These are phyloP conservation scores for Narthecium ossifragum DNA, from an alignment of 106 monocot genomes.

Conservation along the genomic window DNA sequence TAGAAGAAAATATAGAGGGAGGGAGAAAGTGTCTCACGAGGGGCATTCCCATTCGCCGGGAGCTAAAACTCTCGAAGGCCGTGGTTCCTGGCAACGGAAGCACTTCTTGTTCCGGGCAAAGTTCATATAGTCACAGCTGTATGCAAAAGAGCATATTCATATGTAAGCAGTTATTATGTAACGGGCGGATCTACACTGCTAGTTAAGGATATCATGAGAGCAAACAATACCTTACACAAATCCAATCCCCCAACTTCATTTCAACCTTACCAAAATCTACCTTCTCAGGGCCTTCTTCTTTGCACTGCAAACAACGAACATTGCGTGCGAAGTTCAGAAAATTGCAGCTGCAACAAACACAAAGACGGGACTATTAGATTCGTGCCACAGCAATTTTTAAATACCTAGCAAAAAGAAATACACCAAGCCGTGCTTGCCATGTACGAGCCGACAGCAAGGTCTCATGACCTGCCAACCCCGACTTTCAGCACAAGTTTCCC, in stretches of 20 bases:
- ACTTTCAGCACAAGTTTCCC: not conserved
- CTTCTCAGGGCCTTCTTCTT: constrained; percentile 52
- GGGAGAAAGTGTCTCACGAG: constrained; percentile 15
- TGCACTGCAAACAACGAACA: constrained; percentile 60
- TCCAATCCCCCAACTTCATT: constrained; percentile 97
- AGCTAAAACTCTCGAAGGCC: constrained; percentile 43
- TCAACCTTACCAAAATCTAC: constrained; percentile 22
- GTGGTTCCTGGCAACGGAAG: constrained; percentile 33
- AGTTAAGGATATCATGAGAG: not conserved
- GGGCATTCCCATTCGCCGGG: constrained; percentile 78
- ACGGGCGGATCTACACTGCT: not conserved
- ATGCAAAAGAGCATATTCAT: not conserved
- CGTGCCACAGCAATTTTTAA: not conserved
- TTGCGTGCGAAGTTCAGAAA: constrained; percentile 88
- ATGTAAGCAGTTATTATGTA: too few relatives aligned
- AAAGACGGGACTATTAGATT: not conserved
- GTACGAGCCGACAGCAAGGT: too few relatives aligned
- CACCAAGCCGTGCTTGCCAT: not conserved
- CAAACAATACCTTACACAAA: constrained; percentile 47
- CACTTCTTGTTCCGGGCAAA: constrained; percentile 56
- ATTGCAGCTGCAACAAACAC: constrained; percentile 56
- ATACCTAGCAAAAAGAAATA: not conserved
- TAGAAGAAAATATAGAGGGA: not conserved
- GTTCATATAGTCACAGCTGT: constrained; percentile 54
- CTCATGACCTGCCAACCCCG: too few relatives aligned